phyloP scores from a whole-genome alignment of 306 rosid species.

The Lablab purpureus region DNA sequence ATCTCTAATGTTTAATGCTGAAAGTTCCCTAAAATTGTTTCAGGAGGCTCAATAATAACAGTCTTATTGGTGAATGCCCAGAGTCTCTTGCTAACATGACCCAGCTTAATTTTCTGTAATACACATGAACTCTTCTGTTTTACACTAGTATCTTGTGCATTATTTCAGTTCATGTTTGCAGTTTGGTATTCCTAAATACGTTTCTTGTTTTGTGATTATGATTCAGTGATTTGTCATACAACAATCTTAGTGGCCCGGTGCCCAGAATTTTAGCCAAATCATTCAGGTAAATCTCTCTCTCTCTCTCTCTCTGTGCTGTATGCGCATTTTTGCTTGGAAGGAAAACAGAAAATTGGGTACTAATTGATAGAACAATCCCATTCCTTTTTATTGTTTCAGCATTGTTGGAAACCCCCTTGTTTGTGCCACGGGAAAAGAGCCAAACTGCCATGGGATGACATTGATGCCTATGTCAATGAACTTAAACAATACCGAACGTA shows the following conservation, averaged over 20 bases:
- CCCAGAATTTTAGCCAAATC: constrained; percentile 93
- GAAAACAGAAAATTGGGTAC: constrained; percentile 29
- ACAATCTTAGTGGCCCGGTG: constrained; percentile 86
- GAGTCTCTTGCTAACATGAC: constrained; percentile 87
- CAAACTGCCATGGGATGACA: constrained; percentile 78
- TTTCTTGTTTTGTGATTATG: constrained; percentile 47
- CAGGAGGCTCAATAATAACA: constrained; percentile 97
- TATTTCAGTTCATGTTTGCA: constrained; percentile 10
- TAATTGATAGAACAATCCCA: not conserved
- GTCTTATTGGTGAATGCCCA: constrained; percentile 78
- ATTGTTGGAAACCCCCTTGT: constrained; percentile 88
- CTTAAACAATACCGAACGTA: constrained; percentile 75
- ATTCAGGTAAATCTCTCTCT: constrained; percentile 66
- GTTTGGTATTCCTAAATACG: constrained; percentile 40
- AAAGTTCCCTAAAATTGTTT: constrained; percentile 41
- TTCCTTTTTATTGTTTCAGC: constrained; percentile 59
- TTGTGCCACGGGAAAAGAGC: constrained; percentile 83
- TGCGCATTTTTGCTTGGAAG: constrained; percentile 27
- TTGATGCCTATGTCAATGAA: constrained; percentile 95
- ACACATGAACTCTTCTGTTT: constrained; percentile 48
- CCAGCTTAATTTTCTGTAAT: constrained; percentile 87
- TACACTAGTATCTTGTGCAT: constrained; percentile 16
- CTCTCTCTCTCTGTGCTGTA: constrained; percentile 11
- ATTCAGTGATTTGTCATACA: constrained; percentile 89
- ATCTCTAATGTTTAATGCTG: constrained; percentile 32